Evolutionary conservation across 2,329 filamentous ascomycete genomes (phyloP).

Genomic region (Pseudogymnoascus sp.): DNA sequence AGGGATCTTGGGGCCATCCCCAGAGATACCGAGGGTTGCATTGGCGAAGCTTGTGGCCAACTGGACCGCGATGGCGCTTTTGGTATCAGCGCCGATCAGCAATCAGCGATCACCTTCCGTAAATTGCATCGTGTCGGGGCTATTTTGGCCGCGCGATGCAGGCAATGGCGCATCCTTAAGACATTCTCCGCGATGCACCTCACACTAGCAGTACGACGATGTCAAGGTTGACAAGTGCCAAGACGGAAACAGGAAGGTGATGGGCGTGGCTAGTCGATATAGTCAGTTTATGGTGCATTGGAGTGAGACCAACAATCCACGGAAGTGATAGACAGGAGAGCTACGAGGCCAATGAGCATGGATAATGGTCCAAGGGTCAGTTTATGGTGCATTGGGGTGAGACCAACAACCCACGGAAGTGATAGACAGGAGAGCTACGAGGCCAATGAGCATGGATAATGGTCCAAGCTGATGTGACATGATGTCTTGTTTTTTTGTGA

Average conservation of each 20-base stretch:
- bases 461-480: background rate
- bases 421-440: background rate
- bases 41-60: background rate
- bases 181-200: background rate
- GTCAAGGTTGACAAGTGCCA: background rate
- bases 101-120: slow-evolving; percentile 1
- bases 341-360: background rate
- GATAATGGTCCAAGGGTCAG: background rate
- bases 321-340: background rate
- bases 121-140: background rate
- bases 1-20: background rate
- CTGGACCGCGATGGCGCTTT: background rate
- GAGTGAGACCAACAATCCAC: background rate
- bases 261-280: background rate
- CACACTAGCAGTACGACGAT: background rate
- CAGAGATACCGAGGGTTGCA: background rate
- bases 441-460: background rate
- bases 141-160: background rate
- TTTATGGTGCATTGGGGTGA: background rate
- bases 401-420: background rate
- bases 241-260: slow-evolving; percentile 5
- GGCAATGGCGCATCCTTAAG: background rate
- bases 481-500: background rate
- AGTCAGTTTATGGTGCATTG: background rate
- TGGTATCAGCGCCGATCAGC: background rate